These are phyloP conservation scores for Aspergillus aculeatinus DNA, from an alignment of 2,329 filamentous ascomycete genomes.

Conservation along the genomic window DNA sequence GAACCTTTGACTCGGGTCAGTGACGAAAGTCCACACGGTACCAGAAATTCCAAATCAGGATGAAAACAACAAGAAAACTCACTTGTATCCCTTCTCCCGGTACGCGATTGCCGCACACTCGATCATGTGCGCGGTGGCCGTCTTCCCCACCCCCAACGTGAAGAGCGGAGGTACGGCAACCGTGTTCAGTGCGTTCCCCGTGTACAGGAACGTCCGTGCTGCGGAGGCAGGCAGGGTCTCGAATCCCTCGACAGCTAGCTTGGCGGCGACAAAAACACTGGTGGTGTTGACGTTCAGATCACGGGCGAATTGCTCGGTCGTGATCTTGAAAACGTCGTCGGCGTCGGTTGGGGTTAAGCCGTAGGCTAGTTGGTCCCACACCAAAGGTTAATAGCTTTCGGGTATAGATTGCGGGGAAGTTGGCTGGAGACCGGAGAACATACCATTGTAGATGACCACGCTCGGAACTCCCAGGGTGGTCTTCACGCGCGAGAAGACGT, in stretches of 20 bases:
- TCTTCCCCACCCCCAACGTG: background rate
- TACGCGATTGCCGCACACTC: background rate
- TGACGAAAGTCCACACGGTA: too few relatives aligned
- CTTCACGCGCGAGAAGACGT: background rate
- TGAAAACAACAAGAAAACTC: background rate
- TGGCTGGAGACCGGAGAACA: background rate
- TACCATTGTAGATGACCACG: slow-evolving; percentile 2
- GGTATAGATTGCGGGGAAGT: background rate
- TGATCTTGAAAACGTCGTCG: background rate
- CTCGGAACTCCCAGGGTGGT: background rate
- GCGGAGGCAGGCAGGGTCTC: background rate
- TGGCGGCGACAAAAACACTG: background rate
- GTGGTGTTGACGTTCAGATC: slow-evolving; percentile 6
- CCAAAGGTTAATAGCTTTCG: background rate
- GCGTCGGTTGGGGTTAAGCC: background rate
- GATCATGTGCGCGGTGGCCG: background rate
- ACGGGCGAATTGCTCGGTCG: background rate
- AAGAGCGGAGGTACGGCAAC: background rate
- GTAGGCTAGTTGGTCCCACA: background rate
- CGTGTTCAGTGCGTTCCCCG: slow-evolving; percentile 1
- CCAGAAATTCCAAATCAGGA: background rate
- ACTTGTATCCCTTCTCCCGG: background rate
- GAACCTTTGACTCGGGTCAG: background rate
- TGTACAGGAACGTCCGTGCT: slow-evolving; percentile 6
- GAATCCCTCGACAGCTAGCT: background rate